Percentiles rank a stretch among this genome's conserved stretches.
Evolutionary conservation across 495 filamentous ascomycete genomes (phyloP).

Genomic region (Annulohypoxylon bovei): DNA sequence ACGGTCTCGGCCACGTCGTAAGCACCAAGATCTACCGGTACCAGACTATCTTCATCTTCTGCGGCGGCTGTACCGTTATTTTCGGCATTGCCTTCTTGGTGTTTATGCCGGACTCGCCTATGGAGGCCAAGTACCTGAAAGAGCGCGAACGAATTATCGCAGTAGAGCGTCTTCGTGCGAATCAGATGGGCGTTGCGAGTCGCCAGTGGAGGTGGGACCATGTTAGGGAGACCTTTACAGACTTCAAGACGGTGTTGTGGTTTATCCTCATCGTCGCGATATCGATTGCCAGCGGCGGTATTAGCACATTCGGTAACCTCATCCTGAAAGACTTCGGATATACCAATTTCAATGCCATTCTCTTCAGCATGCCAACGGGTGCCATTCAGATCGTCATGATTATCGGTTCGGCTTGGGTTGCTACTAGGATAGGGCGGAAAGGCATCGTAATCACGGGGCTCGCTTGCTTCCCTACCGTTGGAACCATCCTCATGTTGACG

Average conservation of each 20-base stretch:
- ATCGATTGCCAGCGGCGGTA: slow-evolving; percentile 61
- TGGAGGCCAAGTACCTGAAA: slow-evolving; percentile 66
- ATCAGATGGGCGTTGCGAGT: slow-evolving; percentile 58
- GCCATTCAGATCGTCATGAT: slow-evolving; percentile 59
- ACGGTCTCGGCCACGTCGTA: slow-evolving; percentile 68
- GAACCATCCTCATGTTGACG: slow-evolving; percentile 62
- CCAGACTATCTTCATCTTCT: slow-evolving; percentile 70
- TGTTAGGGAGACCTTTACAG: slow-evolving; percentile 67
- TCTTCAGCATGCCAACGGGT: slow-evolving; percentile 74
- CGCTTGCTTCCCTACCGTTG: slow-evolving; percentile 65
- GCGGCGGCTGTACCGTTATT: slow-evolving; percentile 55
- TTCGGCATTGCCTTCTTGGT: slow-evolving; percentile 50
- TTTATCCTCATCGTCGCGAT: slow-evolving; percentile 65
- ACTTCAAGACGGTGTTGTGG: slow-evolving; percentile 75
- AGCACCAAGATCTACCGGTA: slow-evolving; percentile 64
- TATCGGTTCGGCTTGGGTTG: slow-evolving; percentile 57
- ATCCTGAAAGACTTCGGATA: slow-evolving; percentile 71
- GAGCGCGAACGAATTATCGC: slow-evolving; percentile 69
- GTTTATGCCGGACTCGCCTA: slow-evolving; percentile 69
- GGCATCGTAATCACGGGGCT: slow-evolving; percentile 65
- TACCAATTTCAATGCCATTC: slow-evolving; percentile 66
- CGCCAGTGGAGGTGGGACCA: slow-evolving; percentile 57
- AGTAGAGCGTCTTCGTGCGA: slow-evolving; percentile 62
- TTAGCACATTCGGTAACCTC: slow-evolving; percentile 71
- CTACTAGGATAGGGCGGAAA: slow-evolving; percentile 62